Conservation (phyloP, 495 filamentous ascomycete genomes). For the Daldinia caldariorum region DNA sequence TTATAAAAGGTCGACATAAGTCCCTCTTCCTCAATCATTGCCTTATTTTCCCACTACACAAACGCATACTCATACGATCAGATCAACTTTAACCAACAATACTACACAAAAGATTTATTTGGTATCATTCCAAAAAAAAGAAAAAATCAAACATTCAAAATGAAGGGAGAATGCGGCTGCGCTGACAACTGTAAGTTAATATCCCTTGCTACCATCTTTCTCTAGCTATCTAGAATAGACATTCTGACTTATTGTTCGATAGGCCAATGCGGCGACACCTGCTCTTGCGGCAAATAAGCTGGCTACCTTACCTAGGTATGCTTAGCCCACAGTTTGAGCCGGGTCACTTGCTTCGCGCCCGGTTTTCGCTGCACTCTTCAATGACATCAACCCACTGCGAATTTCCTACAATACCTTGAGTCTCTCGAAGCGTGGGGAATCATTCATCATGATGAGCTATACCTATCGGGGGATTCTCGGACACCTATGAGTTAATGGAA, state of each 20-base stretch:
- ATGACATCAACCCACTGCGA: slow-evolving; percentile 4
- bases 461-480: slow-evolving; percentile 12
- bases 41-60: slow-evolving; percentile 20
- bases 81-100: slow-evolving; percentile 34
- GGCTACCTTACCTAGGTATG: slow-evolving; percentile 6
- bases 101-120: slow-evolving; percentile 17
- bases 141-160: slow-evolving; percentile 51
- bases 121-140: slow-evolving; percentile 19
- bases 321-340: slow-evolving; percentile 3
- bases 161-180: slow-evolving; percentile 60
- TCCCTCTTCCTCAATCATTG: slow-evolving; percentile 21
- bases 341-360: slow-evolving; percentile 21
- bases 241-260: neutral
- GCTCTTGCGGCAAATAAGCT: slow-evolving; percentile 52
- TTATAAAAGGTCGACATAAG: slow-evolving; percentile 39
- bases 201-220: slow-evolving; percentile 1
- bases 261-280: slow-evolving; percentile 55
- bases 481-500: neutral
- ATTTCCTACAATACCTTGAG: slow-evolving; percentile 18
- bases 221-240: neutral
- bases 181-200: slow-evolving; percentile 58
- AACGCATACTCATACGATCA: slow-evolving; percentile 9
- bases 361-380: slow-evolving; percentile 24
- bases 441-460: slow-evolving; percentile 11
- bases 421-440: slow-evolving; percentile 15